A percentile compares a stretch with the other conserved stretches of the same genome.
phyloP scores from a whole-genome alignment of 164 flowering plant species.

The Stephania japonica region DNA sequence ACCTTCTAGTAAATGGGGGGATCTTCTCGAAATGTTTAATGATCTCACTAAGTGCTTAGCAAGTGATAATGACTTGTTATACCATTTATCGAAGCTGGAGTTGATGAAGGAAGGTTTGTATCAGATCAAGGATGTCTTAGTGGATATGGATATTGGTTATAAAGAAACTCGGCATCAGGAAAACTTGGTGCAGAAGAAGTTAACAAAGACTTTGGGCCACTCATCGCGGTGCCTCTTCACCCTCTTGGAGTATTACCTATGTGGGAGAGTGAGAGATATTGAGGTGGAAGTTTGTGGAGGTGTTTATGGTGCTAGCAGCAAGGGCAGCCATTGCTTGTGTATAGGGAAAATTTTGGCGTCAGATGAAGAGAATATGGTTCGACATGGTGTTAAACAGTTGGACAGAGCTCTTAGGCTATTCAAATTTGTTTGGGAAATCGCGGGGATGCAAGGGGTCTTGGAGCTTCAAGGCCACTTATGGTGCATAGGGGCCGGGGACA shows the following conservation, averaged over 20 bases:
- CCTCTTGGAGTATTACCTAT: conserved; percentile 61
- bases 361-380: conserved; percentile 45
- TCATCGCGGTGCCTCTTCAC: conserved; percentile 76
- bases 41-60: conserved; percentile 52
- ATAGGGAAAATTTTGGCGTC: conserved; percentile 74
- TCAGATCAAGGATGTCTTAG: conserved; percentile 69
- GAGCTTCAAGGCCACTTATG: conserved; percentile 85
- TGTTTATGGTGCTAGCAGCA: conserved; percentile 26
- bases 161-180: conserved; percentile 62
- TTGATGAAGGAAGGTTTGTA: conserved; percentile 80
- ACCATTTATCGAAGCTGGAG: conserved; percentile 52
- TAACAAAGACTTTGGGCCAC: conserved; percentile 55
- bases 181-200: conserved; percentile 65
- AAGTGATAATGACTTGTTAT: conserved; percentile 28
- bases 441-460: conserved; percentile 50
- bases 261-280: conserved; percentile 46
- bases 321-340: conserved; percentile 36
- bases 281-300: conserved; percentile 75
- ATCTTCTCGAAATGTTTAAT: conserved; percentile 65
- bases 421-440: conserved; percentile 72
- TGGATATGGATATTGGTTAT: conserved; percentile 65
- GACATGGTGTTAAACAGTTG: conserved; percentile 65
- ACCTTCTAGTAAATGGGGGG: conserved; percentile 49
- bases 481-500: conserved; percentile 55
- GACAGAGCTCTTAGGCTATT: conserved; percentile 66